Evolutionary conservation across 495 filamentous ascomycete genomes (phyloP).

Genomic region (Platismatia glauca): DNA sequence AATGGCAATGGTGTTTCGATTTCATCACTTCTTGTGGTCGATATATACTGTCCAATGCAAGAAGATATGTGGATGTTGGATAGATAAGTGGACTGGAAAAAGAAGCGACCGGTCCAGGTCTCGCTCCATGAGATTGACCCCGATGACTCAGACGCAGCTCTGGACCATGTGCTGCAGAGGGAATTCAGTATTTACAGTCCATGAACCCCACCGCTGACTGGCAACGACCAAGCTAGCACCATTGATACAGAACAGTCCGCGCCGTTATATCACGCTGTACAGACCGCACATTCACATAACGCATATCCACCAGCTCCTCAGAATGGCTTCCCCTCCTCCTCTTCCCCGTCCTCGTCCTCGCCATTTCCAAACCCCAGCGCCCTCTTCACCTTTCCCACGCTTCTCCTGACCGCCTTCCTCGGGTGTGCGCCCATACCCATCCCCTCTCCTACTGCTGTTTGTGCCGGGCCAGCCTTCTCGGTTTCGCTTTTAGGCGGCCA

Average conservation of each 20-base stretch:
- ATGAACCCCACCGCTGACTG: background rate
- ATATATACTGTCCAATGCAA: too few relatives aligned
- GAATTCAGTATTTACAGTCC: background rate
- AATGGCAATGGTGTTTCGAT: too few relatives aligned
- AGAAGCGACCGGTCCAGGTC: background rate
- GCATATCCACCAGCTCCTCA: background rate
- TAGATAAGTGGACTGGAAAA: background rate
- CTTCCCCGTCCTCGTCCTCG: slow-evolving; percentile 6
- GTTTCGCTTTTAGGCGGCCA: slow-evolving; percentile 65
- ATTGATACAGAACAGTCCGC: background rate
- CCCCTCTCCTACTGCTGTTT: background rate
- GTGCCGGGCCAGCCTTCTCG: background rate
- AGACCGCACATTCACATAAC: background rate
- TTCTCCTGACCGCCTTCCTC: slow-evolving; percentile 14
- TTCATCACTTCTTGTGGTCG: too few relatives aligned
- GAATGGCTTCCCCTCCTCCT: background rate
- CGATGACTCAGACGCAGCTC: background rate
- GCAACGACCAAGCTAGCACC: background rate
- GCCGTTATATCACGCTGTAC: background rate
- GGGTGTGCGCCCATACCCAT: slow-evolving; percentile 6
- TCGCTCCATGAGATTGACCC: too few relatives aligned
- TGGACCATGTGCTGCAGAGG: background rate
- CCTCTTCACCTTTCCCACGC: slow-evolving; percentile 19
- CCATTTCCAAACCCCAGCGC: slow-evolving; percentile 13
- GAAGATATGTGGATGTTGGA: too few relatives aligned